Evolutionary conservation across 805 yeast species (phyloP).

Genomic region (Torulaspora indica): DNA sequence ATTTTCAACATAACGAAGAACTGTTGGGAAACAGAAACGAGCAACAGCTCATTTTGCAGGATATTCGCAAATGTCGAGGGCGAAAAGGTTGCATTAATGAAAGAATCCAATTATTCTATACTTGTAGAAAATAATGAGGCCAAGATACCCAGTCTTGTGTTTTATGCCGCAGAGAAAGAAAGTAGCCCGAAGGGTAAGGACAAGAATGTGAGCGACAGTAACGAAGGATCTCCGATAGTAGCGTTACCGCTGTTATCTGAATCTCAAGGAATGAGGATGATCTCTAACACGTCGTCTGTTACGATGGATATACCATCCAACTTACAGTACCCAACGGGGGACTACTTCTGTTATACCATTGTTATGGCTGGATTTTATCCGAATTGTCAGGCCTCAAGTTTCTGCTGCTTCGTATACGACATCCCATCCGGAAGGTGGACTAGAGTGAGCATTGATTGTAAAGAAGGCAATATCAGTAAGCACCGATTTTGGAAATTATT

Average conservation of each 20-base stretch:
- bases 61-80: constrained; percentile 25
- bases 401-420: constrained; percentile 33
- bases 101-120: constrained; percentile 26
- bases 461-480: constrained; percentile 48
- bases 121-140: constrained; percentile 30
- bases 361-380: constrained; percentile 58
- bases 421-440: constrained; percentile 51
- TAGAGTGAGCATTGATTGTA: constrained; percentile 48
- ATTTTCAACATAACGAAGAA: constrained; percentile 30
- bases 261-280: constrained; percentile 34
- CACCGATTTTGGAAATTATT: constrained; percentile 65
- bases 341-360: constrained; percentile 60
- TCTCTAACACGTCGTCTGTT: constrained; percentile 26
- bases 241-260: constrained; percentile 35
- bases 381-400: constrained; percentile 31
- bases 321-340: constrained; percentile 54
- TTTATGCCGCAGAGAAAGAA: constrained; percentile 18
- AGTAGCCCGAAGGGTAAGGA: constrained; percentile 16
- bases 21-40: constrained; percentile 30
- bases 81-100: constrained; percentile 14
- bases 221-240: constrained; percentile 28
- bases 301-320: constrained; percentile 28
- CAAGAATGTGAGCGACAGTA: not conserved
- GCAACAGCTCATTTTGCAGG: constrained; percentile 12
- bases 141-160: constrained; percentile 27